Evolutionary conservation across 805 yeast species (phyloP), one percentile per base, ranked within the genome.

Genomic region (Phaffomyces opuntiae): DNA sequence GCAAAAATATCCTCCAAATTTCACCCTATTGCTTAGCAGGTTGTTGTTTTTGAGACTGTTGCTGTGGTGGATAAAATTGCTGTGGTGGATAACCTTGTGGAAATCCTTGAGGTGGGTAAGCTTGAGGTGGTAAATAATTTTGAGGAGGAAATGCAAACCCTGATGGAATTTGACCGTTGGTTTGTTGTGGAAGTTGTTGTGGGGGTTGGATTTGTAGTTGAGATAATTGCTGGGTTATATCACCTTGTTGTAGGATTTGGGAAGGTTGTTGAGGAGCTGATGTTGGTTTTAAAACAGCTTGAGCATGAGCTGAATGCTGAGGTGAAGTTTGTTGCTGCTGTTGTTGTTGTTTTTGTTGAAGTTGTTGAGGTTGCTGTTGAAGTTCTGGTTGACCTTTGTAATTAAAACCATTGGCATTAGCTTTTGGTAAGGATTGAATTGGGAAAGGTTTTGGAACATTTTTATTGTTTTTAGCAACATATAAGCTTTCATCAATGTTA

Each of bases 391-490:
- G 78, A 16, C 77, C 78, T 49, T 68, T 69, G 55, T 74, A 72
- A 25, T 67, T 66, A 52, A 66, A 69, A 14, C 73, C 73, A 40
- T 52, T 53, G 9, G 59, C 64, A 50, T 66, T 48, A 16, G 66
- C 66, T 40, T 57, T 57, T 51, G 81, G 81, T 55, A 76, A 64
- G 40, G 72, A 69, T 51, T 84, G 84, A 48, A 85, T 76, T 57
- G 86, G 86, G 74, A 87, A 84, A n/a, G 96, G 96, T 62, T 81
- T 80, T 58, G 97, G 97, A 47, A 89, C 85, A 19, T 80, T 72
- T 19, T 77, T 78, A 43, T 77, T 51, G 61, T 87, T 82, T 47
- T 83, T 85, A 39, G 90, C 91, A 44, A 90, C 98, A 61, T 93
- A 93, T 55, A 93, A 74, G 13, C 83, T 75, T 66, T 80, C 83